Base-by-base conservation (phyloP, 2,329 filamentous ascomycete species). In the Fusarium setosum region DNA sequence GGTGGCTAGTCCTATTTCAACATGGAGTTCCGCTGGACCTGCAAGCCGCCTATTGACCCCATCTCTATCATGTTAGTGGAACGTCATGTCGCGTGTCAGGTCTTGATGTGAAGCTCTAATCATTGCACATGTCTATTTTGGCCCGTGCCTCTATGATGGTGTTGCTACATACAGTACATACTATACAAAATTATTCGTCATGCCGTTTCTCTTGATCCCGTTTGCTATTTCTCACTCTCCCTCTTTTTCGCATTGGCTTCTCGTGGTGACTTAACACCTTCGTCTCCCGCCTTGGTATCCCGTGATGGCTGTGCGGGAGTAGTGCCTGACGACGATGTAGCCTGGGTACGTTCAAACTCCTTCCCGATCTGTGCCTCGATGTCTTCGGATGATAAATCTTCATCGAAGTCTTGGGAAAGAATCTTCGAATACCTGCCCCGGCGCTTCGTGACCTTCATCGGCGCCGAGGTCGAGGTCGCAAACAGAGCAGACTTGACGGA, bases 91-190 rank as follows among this genome's bases (percentile, higher is more conserved):
- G 44, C 17, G 37, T 38, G 15, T 5, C 17, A 4, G 4, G n/a
- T 21, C 17, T 12, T 42, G 40, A 42, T 26, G 42, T 32, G 35
- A 17, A 45, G 12, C 18, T 51, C 17, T 45, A 15, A 45, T 45
- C 42, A 45, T 45, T 20, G 42, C 18, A 45, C 35, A 41, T 41
- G 48, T 41, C 35, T 40, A 40, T 41, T 40, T 24, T 20, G 18
- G 11, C 18, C 31, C 45, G n/a, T 26, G 20, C 29, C 42, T 32
- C 23, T 32, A 26, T n/a, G n/a, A n/a, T n/a, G n/a, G 61, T 42
- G 35, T 18, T 61, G 57, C 37, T 65, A 63, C 63, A 66, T 60
- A 63, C 58, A 32, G 29, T 67, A 67, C 41, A 66, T 42, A 50
- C 3, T 48, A 57, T 63, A 58, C 60, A 63, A 31, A 6, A 51